Evolutionary conservation across 805 yeast species (phyloP).

Genomic region (Candida montana): DNA sequence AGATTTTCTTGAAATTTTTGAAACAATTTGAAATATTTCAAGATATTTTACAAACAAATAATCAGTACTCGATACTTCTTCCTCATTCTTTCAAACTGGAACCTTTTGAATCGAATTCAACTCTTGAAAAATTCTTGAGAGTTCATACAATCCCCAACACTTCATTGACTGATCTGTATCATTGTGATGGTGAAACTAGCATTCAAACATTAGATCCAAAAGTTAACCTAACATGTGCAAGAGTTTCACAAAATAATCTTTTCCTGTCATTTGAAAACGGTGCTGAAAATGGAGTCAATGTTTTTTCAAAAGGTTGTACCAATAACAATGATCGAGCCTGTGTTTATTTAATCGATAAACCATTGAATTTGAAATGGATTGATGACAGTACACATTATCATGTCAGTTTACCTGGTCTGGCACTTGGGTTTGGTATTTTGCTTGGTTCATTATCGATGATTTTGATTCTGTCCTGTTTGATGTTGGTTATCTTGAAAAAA

Average conservation of each 20-base stretch:
- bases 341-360: conserved; percentile 60
- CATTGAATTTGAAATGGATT: conserved; percentile 63
- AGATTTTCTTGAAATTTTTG: conserved; percentile 41
- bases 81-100: conserved; percentile 56
- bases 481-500: conserved; percentile 30
- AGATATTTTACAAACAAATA: conserved; percentile 35
- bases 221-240: conserved; percentile 41
- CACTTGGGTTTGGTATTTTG: conserved; percentile 61
- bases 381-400: conserved; percentile 44
- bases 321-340: conserved; percentile 34
- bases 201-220: conserved; percentile 40
- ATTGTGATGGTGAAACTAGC: conserved; percentile 39
- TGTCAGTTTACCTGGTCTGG: conserved; percentile 60
- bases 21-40: conserved; percentile 37
- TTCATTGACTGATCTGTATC: conserved; percentile 40
- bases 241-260: conserved; percentile 31
- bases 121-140: conserved; percentile 49
- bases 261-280: conserved; percentile 40
- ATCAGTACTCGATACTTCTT: conserved; percentile 56
- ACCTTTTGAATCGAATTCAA: conserved; percentile 36
- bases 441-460: conserved; percentile 47
- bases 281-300: conserved; percentile 49
- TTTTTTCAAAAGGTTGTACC: conserved; percentile 58
- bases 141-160: conserved; percentile 66
- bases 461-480: conserved; percentile 30